These are phyloP conservation scores for Kazachstania sp. DNA, from an alignment of 1,139 yeast species.

Conservation along the genomic window DNA sequence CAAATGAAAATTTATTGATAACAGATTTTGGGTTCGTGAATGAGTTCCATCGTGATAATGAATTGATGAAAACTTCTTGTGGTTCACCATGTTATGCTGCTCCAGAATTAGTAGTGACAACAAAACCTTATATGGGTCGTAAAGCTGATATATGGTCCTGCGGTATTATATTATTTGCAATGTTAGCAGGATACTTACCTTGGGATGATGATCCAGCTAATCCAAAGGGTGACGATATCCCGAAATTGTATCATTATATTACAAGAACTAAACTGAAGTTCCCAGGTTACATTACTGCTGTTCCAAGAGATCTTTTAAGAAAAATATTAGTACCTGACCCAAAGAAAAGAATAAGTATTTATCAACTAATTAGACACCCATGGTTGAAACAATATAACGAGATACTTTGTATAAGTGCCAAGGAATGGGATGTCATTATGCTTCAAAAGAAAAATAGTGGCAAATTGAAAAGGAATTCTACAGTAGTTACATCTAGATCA, in stretches of 20 bases:
- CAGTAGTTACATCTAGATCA: constrained; percentile 15
- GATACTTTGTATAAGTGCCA: constrained; percentile 74
- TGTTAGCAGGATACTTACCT: constrained; percentile 95
- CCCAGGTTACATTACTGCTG: constrained; percentile 87
- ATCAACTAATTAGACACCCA: constrained; percentile 68
- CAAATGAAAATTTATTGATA: constrained; percentile 58
- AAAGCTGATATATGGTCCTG: constrained; percentile 96
- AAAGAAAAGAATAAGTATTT: constrained; percentile 58
- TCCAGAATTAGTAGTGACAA: constrained; percentile 87
- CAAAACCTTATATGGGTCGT: constrained; percentile 82
- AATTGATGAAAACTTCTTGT: constrained; percentile 89
- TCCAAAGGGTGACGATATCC: constrained; percentile 93
- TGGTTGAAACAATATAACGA: constrained; percentile 81
- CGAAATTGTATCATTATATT: constrained; percentile 82
- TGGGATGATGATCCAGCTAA: constrained; percentile 96
- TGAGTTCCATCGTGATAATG: constrained; percentile 61
- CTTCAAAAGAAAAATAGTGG: constrained; percentile 33
- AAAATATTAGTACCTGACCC: constrained; percentile 71
- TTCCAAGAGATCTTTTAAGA: constrained; percentile 84
- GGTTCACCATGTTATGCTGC: constrained; percentile 99
- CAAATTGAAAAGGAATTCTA: not conserved
- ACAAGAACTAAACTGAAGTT: constrained; percentile 86
- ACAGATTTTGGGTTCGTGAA: constrained; percentile 89
- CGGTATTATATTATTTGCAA: constrained; percentile 90
- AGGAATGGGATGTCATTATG: constrained; percentile 68